phyloP scores from a whole-genome alignment of 2,329 filamentous ascomycete genomes.

The Botrytis porri region DNA sequence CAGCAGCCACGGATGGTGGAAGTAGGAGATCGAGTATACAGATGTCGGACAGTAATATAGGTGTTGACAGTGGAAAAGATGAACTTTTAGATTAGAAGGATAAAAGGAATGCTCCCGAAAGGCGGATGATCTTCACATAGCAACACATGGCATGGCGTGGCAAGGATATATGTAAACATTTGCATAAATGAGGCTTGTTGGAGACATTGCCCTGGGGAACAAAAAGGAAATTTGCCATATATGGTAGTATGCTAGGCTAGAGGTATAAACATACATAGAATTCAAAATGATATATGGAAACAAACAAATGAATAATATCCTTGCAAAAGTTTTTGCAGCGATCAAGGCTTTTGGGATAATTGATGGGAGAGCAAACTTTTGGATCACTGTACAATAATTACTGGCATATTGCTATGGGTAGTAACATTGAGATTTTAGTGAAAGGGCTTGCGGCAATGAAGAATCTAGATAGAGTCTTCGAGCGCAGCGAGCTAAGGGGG shows the following conservation, averaged over 20 bases:
- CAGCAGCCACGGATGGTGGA: not conserved
- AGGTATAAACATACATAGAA: not conserved
- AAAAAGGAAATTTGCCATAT: not conserved
- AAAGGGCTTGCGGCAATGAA: not conserved
- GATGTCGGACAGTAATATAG: slow-evolving; percentile 6
- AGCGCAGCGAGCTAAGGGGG: not conserved
- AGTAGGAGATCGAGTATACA: slow-evolving; percentile 16
- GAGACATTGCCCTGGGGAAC: not conserved
- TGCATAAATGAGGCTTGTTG: slow-evolving; percentile 5
- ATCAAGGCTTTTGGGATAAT: not conserved
- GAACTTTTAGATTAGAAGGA: not conserved
- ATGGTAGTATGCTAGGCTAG: not conserved
- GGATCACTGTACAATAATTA: not conserved
- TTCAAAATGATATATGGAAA: not conserved
- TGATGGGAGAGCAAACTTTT: not conserved
- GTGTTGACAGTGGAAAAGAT: slow-evolving; percentile 10
- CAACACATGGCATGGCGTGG: not conserved
- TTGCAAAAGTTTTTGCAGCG: not conserved
- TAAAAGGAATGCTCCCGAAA: too few relatives aligned
- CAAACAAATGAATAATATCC: not conserved
- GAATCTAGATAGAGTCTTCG: not conserved
- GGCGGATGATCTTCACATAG: not conserved
- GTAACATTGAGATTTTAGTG: not conserved
- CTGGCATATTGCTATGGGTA: not conserved
- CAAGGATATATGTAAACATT: not conserved